A percentile compares a stretch with the other conserved stretches of the same genome.
Evolutionary conservation across 352 stramenopile genomes (phyloP).

Genomic region (Globisporangium viniferum): DNA sequence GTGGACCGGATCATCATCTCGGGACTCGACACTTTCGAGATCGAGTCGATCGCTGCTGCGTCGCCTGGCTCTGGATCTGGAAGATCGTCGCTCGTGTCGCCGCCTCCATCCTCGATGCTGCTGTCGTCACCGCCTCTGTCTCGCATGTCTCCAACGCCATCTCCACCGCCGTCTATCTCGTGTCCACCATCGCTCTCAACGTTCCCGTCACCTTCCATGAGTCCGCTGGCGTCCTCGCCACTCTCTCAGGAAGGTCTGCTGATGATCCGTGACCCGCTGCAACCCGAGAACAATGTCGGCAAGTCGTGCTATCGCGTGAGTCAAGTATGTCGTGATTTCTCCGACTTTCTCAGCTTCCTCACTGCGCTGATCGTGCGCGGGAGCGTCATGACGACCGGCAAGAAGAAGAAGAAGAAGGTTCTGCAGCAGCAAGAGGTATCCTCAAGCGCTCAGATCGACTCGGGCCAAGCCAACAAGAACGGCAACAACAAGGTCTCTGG

Average conservation of each 20-base stretch:
- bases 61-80: constrained; percentile 4
- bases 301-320: constrained; percentile 84
- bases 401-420: constrained; percentile 30
- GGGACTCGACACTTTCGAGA: constrained; percentile 11
- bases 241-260: constrained; percentile 42
- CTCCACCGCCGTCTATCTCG: constrained; percentile 13
- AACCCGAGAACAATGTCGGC: constrained; percentile 74
- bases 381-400: constrained; percentile 61
- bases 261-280: constrained; percentile 72
- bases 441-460: neutral
- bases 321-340: constrained; percentile 81
- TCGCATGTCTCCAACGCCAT: neutral
- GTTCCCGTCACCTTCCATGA: neutral
- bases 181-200: constrained; percentile 1
- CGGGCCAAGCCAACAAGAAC: neutral
- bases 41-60: neutral
- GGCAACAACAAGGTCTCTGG: neutral
- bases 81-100: constrained; percentile 4
- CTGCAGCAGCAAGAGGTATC: neutral
- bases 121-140: constrained; percentile 5
- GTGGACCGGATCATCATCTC: constrained; percentile 49
- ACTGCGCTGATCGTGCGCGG: constrained; percentile 79
- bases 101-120: neutral
- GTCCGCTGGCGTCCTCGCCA: constrained; percentile 1
- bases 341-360: constrained; percentile 79